A percentile compares a stretch with the other conserved stretches of the same genome.
These are phyloP conservation scores for Eucalyptus camaldulensis DNA, from an alignment of 345 rosid species.

Conservation along the genomic window DNA sequence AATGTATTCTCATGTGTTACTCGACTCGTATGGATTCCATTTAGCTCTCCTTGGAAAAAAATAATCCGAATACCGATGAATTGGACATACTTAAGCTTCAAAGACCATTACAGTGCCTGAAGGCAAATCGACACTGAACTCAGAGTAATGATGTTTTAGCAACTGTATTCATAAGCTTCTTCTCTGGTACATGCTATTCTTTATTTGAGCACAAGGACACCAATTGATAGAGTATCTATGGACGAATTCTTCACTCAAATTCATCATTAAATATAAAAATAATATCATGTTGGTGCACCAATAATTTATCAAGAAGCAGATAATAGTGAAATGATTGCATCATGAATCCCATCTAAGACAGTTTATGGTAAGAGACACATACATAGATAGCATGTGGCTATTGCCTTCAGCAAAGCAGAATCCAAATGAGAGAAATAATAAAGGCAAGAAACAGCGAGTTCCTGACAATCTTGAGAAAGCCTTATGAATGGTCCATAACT, in stretches of 20 bases:
- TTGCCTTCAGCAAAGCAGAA: constrained; percentile 34
- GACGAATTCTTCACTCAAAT: neutral
- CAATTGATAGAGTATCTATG: neutral
- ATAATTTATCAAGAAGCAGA: neutral
- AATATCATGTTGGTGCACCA: neutral
- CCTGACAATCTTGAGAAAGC: constrained; percentile 58
- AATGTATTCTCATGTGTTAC: neutral
- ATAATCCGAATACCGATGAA: neutral
- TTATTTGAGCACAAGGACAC: neutral
- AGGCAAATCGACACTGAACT: neutral
- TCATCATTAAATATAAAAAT: neutral
- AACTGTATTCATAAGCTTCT: neutral
- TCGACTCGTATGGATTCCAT: neutral
- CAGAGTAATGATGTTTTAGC: neutral
- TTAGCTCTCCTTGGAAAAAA: neutral
- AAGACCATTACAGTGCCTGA: neutral
- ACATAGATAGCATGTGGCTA: constrained; percentile 64
- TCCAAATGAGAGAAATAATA: constrained; percentile 52
- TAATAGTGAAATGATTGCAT: neutral
- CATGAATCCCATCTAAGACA: neutral
- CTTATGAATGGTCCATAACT: constrained; percentile 59
- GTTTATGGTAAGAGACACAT: constrained; percentile 3
- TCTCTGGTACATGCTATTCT: neutral
- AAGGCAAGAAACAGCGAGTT: constrained; percentile 49
- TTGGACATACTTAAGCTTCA: neutral